A percentile compares a stretch with the other conserved stretches of the same genome.
phyloP scores from a whole-genome alignment of 768 basidiomycete species.

The Amanita exitialis region DNA sequence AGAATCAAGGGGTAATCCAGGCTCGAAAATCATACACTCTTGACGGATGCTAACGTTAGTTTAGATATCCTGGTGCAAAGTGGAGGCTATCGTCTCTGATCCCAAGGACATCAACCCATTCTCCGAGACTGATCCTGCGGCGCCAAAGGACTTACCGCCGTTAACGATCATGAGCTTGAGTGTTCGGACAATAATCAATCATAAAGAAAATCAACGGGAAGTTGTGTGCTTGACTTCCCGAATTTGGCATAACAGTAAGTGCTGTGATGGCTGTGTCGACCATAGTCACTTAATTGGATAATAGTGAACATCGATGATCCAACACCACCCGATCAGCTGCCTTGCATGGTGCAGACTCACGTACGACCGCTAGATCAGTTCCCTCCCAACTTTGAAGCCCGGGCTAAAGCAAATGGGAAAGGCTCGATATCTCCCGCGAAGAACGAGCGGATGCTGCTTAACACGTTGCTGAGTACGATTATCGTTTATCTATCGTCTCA shows the following conservation, averaged over 20 bases:
- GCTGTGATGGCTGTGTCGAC: background rate
- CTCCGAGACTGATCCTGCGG: conserved; percentile 54
- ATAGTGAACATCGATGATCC: conserved; percentile 85
- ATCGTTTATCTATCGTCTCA: background rate
- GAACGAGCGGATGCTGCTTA: conserved; percentile 82
- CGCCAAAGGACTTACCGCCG: conserved; percentile 77
- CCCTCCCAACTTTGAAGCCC: conserved; percentile 73
- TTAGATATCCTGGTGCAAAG: conserved; percentile 96
- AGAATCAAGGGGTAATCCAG: conserved; percentile 64
- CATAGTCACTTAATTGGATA: background rate
- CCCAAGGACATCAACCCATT: conserved; percentile 88
- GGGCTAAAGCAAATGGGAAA: conserved; percentile 52
- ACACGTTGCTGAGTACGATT: conserved; percentile 58
- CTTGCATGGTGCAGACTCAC: conserved; percentile 77
- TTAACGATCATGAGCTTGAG: conserved; percentile 87
- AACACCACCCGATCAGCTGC: conserved; percentile 80
- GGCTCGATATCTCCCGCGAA: conserved; percentile 64
- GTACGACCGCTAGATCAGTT: conserved; percentile 85
- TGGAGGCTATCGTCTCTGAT: conserved; percentile 74
- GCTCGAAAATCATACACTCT: background rate
- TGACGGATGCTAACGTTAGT: background rate
- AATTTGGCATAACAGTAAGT: conserved; percentile 63
- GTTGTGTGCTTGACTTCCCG: conserved; percentile 78
- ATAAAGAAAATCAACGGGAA: conserved; percentile 90
- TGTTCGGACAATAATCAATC: conserved; percentile 86